phyloP scores from a whole-genome alignment of 2,329 filamentous ascomycete species.

The Talaromyces sp. region DNA sequence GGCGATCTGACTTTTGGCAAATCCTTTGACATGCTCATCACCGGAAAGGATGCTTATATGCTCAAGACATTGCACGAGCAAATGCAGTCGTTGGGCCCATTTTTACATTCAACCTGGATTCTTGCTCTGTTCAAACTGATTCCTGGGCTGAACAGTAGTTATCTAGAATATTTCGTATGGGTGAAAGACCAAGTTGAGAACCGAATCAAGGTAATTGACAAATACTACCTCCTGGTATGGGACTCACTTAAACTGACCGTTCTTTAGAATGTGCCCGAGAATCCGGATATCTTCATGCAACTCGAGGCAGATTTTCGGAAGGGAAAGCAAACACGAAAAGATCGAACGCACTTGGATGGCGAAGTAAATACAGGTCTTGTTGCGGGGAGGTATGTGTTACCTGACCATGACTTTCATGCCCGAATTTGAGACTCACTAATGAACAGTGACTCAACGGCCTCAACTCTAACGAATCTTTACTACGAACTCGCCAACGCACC shows the following conservation, averaged over 20 bases:
- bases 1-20: conserved; percentile 39
- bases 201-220: conserved; percentile 11
- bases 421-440: conserved; percentile 22
- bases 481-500: conserved; percentile 26
- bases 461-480: conserved; percentile 17
- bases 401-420: not conserved
- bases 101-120: conserved; percentile 27
- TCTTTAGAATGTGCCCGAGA: conserved; percentile 21
- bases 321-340: conserved; percentile 15
- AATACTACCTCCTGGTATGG: not conserved
- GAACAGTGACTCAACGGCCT: conserved; percentile 24
- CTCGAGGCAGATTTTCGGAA: conserved; percentile 11
- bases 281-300: conserved; percentile 23
- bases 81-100: conserved; percentile 24
- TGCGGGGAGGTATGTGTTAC: conserved; percentile 26
- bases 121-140: conserved; percentile 26
- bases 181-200: conserved; percentile 17
- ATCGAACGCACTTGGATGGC: conserved; percentile 21
- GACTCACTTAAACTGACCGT: not conserved
- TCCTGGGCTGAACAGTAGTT: conserved; percentile 22
- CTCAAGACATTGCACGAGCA: conserved; percentile 23
- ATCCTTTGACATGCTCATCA: conserved; percentile 37
- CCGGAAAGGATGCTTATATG: conserved; percentile 25
- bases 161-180: conserved; percentile 20
- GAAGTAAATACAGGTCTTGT: conserved; percentile 28